Evolutionary conservation across 2,329 filamentous ascomycete species (phyloP).

Genomic region (Aspergillus arachidicola): DNA sequence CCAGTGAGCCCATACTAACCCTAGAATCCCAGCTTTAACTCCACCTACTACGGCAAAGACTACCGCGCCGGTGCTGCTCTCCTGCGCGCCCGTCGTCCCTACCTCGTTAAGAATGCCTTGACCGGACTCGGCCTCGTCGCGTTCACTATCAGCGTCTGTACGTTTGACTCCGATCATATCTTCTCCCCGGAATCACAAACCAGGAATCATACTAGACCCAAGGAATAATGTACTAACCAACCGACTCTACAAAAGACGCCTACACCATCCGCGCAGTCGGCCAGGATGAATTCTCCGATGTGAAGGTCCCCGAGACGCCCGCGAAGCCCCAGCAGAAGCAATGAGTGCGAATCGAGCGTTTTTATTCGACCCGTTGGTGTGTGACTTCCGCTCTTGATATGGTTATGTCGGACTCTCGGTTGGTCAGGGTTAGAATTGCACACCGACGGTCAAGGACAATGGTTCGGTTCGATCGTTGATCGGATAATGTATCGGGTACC

Average conservation of each 20-base stretch:
- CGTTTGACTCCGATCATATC: conserved; percentile 43
- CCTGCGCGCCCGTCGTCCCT: conserved; percentile 87
- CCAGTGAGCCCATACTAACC: conserved; percentile 5
- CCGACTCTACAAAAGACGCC: conserved; percentile 53
- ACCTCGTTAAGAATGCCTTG: conserved; percentile 83
- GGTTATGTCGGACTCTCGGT: not conserved
- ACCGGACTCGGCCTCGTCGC: conserved; percentile 75
- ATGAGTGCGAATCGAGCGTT: conserved; percentile 16
- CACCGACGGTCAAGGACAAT: not conserved
- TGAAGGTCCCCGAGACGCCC: conserved; percentile 80
- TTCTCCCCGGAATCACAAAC: not conserved
- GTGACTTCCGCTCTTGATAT: not conserved
- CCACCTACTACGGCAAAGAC: conserved; percentile 89
- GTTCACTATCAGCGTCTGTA: conserved; percentile 86
- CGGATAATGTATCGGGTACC: not conserved
- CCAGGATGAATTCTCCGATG: conserved; percentile 96
- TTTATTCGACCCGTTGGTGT: not conserved
- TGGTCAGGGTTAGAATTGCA: not conserved
- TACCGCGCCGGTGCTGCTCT: conserved; percentile 85
- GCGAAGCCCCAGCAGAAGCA: conserved; percentile 34
- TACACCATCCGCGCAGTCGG: conserved; percentile 83
- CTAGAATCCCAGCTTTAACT: conserved; percentile 58
- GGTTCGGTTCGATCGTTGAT: not conserved
- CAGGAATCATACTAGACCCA: not conserved
- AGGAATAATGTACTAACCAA: not conserved